Conservation (phyloP, 2,329 filamentous ascomycete species). For the Alternaria atra region DNA sequence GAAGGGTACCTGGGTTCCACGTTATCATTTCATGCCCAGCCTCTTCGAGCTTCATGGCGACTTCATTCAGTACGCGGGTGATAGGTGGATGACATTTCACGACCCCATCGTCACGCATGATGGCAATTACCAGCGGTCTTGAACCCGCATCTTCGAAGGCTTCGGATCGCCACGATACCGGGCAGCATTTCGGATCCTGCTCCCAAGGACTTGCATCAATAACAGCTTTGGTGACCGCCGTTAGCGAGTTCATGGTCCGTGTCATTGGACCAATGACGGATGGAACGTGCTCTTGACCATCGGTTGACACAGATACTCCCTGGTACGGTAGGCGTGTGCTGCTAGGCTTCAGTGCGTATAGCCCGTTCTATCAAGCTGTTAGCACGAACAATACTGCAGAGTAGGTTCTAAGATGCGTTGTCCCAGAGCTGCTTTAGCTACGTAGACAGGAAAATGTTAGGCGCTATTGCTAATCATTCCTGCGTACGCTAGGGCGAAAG, state of each 20-base stretch:
- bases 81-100: slow-evolving; percentile 65
- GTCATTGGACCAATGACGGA: slow-evolving; percentile 70
- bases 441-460: too few relatives aligned
- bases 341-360: slow-evolving; percentile 65
- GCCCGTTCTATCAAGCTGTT: slow-evolving; percentile 51
- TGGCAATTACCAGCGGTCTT: slow-evolving; percentile 60
- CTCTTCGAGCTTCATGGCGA: slow-evolving; percentile 50
- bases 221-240: slow-evolving; percentile 59
- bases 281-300: slow-evolving; percentile 71
- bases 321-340: slow-evolving; percentile 66
- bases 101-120: slow-evolving; percentile 63
- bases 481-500: too few relatives aligned
- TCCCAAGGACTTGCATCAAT: slow-evolving; percentile 62
- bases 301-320: slow-evolving; percentile 68
- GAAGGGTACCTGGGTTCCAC: slow-evolving; percentile 61
- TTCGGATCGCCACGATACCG: slow-evolving; percentile 63
- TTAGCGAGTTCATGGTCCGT: slow-evolving; percentile 61
- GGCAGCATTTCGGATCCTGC: slow-evolving; percentile 62
- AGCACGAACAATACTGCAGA: too few relatives aligned
- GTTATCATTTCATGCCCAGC: slow-evolving; percentile 65
- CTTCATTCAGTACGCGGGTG: slow-evolving; percentile 55
- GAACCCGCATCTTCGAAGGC: slow-evolving; percentile 54
- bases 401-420: too few relatives aligned
- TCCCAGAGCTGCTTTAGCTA: too few relatives aligned
- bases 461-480: too few relatives aligned